Conservation (phyloP, 2,329 filamentous ascomycete species). For the Coniochaeta sp. region DNA sequence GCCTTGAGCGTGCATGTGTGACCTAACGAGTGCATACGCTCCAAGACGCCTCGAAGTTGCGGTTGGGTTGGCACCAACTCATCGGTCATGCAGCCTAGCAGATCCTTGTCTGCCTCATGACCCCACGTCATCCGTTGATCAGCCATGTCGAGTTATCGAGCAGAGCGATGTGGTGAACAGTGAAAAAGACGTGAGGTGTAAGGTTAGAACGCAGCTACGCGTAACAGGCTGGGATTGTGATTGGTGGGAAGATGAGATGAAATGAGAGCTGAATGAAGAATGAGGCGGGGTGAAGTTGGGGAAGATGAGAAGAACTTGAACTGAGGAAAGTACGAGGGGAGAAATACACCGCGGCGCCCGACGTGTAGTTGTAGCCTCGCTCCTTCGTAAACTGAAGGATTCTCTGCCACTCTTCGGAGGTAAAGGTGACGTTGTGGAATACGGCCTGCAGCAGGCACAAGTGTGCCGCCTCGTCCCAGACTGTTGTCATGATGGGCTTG, state of each 20-base stretch:
- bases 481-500: slow-evolving; percentile 8
- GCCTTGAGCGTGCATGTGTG: slow-evolving; percentile 19
- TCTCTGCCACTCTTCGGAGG: slow-evolving; percentile 13
- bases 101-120: slow-evolving; percentile 16
- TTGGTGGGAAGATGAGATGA: not conserved
- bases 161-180: not conserved
- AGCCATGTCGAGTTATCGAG: not conserved
- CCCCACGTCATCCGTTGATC: slow-evolving; percentile 17
- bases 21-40: slow-evolving; percentile 13
- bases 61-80: slow-evolving; percentile 14
- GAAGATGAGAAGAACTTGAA: not conserved
- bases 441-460: slow-evolving; percentile 26
- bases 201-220: not conserved
- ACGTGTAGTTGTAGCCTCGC: slow-evolving; percentile 31
- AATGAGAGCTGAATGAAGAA: not conserved
- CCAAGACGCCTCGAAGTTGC: slow-evolving; percentile 15
- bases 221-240: not conserved
- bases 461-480: slow-evolving; percentile 18
- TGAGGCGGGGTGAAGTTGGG: not conserved
- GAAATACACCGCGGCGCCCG: slow-evolving; percentile 32
- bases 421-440: slow-evolving; percentile 17
- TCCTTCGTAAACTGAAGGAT: slow-evolving; percentile 11
- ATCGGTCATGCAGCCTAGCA: slow-evolving; percentile 17
- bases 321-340: slow-evolving; percentile 4
- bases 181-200: not conserved